A percentile compares a stretch with the other conserved stretches of the same genome.
phyloP scores from a whole-genome alignment of 805 yeast species.

The Hanseniaspora jakobsenii region DNA sequence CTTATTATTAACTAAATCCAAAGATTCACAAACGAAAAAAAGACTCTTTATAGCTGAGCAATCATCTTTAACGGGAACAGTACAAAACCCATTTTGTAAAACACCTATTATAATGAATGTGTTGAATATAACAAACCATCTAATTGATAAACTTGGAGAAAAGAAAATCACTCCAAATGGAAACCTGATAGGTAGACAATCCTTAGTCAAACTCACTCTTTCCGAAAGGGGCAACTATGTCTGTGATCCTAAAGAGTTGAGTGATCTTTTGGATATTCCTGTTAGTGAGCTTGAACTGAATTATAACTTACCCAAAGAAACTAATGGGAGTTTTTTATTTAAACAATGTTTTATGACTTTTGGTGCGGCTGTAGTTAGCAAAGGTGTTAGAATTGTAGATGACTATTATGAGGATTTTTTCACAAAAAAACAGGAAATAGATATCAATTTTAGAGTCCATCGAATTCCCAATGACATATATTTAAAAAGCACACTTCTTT shows the following conservation, averaged over 20 bases:
- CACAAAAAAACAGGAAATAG: neutral
- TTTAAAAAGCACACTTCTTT: conserved; percentile 23
- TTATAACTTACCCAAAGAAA: conserved; percentile 6
- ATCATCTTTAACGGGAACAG: too few species aligned
- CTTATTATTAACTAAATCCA: too few species aligned
- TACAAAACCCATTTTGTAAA: conserved; percentile 7
- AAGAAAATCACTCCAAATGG: conserved; percentile 1
- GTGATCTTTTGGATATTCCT: neutral
- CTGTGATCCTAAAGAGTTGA: conserved; percentile 5
- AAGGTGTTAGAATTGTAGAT: conserved; percentile 40
- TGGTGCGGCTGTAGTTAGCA: conserved; percentile 38
- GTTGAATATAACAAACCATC: conserved; percentile 1
- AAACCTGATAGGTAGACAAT: neutral
- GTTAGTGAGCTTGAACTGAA: neutral
- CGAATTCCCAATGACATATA: conserved; percentile 17
- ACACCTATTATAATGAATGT: neutral
- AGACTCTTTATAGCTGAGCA: too few species aligned
- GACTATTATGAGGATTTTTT: conserved; percentile 33
- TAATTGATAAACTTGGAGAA: conserved; percentile 7
- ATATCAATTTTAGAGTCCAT: neutral
- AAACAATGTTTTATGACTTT: conserved; percentile 37
- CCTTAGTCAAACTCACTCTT: neutral
- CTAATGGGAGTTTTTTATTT: conserved; percentile 30
- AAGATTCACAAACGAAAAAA: too few species aligned
- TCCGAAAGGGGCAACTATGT: neutral